phyloP scores from a whole-genome alignment of 1,139 yeast genomes.

The Debaryomyces udenii region DNA sequence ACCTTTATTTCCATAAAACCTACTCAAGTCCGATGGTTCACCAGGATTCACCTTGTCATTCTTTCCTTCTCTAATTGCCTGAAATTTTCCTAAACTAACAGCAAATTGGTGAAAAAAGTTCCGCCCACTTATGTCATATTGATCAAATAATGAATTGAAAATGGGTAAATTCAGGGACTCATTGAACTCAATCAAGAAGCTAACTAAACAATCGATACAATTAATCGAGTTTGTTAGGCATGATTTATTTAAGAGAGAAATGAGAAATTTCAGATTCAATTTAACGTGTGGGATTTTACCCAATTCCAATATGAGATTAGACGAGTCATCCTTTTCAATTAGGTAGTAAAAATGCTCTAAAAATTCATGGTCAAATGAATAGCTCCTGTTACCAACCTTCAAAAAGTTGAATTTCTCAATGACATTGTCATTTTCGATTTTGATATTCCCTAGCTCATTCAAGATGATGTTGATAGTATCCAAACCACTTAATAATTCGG shows the following conservation, averaged over 20 bases:
- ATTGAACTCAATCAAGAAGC: constrained; percentile 20
- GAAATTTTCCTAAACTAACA: constrained; percentile 69
- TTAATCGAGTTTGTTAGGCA: constrained; percentile 52
- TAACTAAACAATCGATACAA: constrained; percentile 61
- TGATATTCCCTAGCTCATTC: constrained; percentile 28
- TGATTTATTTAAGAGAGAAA: constrained; percentile 66
- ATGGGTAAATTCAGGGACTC: constrained; percentile 20
- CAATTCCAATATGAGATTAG: constrained; percentile 43
- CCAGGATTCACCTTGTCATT: constrained; percentile 34
- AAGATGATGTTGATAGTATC: constrained; percentile 58
- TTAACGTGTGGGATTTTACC: constrained; percentile 26
- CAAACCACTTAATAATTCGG: constrained; percentile 58
- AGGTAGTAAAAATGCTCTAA: constrained; percentile 29
- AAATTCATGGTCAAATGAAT: constrained; percentile 35
- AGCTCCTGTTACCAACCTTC: constrained; percentile 17
- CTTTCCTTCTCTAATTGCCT: constrained; percentile 27
- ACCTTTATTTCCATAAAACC: constrained; percentile 34
- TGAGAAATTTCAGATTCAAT: constrained; percentile 43
- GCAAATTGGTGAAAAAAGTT: constrained; percentile 85
- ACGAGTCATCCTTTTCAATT: constrained; percentile 50
- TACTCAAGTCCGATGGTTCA: constrained; percentile 33
- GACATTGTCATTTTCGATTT: constrained; percentile 7
- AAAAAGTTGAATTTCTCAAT: constrained; percentile 14
- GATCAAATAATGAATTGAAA: constrained; percentile 48
- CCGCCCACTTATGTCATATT: constrained; percentile 76